Percentiles rank a stretch among this genome's conserved stretches.
phyloP scores from a whole-genome alignment of 352 stramenopile species.

The Lagenidium giganteum region DNA sequence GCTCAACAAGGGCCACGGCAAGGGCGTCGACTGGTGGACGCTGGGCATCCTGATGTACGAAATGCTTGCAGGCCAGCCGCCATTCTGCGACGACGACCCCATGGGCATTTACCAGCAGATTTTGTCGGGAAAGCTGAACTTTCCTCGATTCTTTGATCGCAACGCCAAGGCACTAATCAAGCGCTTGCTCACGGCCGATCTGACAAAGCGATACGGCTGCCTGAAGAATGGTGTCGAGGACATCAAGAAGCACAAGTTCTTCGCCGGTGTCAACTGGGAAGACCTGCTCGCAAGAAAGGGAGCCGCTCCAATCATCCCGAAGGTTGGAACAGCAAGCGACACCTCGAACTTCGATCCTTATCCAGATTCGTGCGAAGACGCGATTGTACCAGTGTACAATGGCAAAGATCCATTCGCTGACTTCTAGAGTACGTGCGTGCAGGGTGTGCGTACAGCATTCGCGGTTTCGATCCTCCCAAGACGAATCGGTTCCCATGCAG shows the following conservation, averaged over 20 bases:
- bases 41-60: slow-evolving; percentile 97
- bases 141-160: slow-evolving; percentile 93
- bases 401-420: slow-evolving; percentile 91
- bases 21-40: slow-evolving; percentile 95
- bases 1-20: slow-evolving; percentile 86
- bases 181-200: slow-evolving; percentile 92
- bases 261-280: slow-evolving; percentile 89
- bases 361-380: slow-evolving; percentile 90
- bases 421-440: slow-evolving; percentile 85
- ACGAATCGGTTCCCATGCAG: neutral
- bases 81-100: slow-evolving; percentile 95
- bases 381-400: slow-evolving; percentile 89
- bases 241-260: slow-evolving; percentile 98
- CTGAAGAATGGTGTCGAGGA: slow-evolving; percentile 94
- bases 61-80: slow-evolving; percentile 95
- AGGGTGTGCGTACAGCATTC: too few species aligned
- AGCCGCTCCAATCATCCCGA: slow-evolving; percentile 90
- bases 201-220: slow-evolving; percentile 97
- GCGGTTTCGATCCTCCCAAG: neutral
- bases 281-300: slow-evolving; percentile 87
- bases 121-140: slow-evolving; percentile 92
- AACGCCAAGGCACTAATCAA: slow-evolving; percentile 96
- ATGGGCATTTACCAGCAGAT: slow-evolving; percentile 97
- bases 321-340: slow-evolving; percentile 88
- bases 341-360: slow-evolving; percentile 98